Percentiles rank a stretch among this genome's conserved stretches.
Evolutionary conservation across 768 basidiomycete species (phyloP).

Genomic region (Xanthoconium purpureum): DNA sequence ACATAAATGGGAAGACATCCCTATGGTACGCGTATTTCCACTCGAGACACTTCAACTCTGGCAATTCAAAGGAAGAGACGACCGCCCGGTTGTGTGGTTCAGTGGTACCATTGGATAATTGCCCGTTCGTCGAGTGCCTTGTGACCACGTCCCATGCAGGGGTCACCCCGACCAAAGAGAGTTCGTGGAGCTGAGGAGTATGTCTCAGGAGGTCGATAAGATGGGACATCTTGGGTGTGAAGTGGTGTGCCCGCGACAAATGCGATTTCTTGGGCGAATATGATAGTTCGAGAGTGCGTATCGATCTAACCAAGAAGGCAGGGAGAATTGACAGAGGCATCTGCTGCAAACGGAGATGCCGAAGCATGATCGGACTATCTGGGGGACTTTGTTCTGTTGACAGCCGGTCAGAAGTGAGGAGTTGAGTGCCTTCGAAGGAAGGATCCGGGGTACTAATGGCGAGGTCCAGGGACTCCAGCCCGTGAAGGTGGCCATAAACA

Average conservation of each 20-base stretch:
- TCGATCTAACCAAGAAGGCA: conserved; percentile 35
- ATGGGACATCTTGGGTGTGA: conserved; percentile 39
- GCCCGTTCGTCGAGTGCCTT: conserved; percentile 10
- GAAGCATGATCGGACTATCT: conserved; percentile 13
- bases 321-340: conserved; percentile 41
- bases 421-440: conserved; percentile 26
- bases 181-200: conserved; percentile 40
- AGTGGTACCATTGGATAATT: conserved; percentile 2
- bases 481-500: conserved; percentile 15
- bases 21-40: conserved; percentile 45
- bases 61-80: conserved; percentile 32
- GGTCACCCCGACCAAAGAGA: conserved; percentile 41
- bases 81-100: conserved; percentile 6
- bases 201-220: conserved; percentile 37
- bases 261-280: conserved; percentile 34
- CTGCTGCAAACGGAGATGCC: conserved; percentile 40
- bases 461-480: conserved; percentile 31
- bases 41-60: conserved; percentile 41
- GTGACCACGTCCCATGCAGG: conserved; percentile 37
- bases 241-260: conserved; percentile 25
- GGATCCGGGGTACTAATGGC: conserved; percentile 25
- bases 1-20: conserved; percentile 44
- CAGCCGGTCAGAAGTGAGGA: conserved; percentile 20
- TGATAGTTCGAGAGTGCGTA: conserved; percentile 42
- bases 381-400: conserved; percentile 7